A percentile compares a stretch with the other conserved stretches of the same genome.
Conservation (phyloP, 169 alveolate genomes). For the Plasmodium sp. region DNA sequence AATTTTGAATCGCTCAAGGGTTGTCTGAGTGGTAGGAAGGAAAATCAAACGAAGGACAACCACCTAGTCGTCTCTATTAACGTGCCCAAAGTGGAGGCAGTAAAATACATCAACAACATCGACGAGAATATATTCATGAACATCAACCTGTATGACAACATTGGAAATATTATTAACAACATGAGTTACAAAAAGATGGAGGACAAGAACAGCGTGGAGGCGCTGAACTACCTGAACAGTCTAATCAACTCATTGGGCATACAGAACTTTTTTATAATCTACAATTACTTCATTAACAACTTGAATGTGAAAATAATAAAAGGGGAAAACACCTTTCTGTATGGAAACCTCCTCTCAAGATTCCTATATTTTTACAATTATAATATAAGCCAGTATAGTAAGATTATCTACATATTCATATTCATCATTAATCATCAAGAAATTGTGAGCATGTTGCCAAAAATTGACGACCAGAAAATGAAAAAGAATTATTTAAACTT, state of each 20-base stretch:
- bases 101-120: constrained; percentile 71
- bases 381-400: constrained; percentile 74
- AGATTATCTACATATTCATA: constrained; percentile 71
- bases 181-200: constrained; percentile 74
- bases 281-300: constrained; percentile 69
- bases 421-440: constrained; percentile 72
- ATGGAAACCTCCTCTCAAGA: constrained; percentile 58
- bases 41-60: not conserved
- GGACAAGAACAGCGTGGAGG: constrained; percentile 62
- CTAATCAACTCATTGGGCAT: constrained; percentile 50
- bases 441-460: constrained; percentile 42
- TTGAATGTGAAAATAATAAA: constrained; percentile 48
- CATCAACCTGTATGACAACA: constrained; percentile 64
- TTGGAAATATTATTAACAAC: constrained; percentile 59
- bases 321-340: constrained; percentile 70
- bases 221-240: constrained; percentile 42
- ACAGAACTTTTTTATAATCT: constrained; percentile 69
- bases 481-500: constrained; percentile 72
- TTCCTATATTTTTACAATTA: constrained; percentile 64
- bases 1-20: not conserved
- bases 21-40: not conserved
- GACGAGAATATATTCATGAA: constrained; percentile 76
- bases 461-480: constrained; percentile 72
- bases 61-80: constrained; percentile 31
- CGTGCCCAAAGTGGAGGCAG: constrained; percentile 49